These are phyloP conservation scores for Geranomyces michiganensis DNA, from an alignment of 192 early-diverging fungal species.

Conservation along the genomic window DNA sequence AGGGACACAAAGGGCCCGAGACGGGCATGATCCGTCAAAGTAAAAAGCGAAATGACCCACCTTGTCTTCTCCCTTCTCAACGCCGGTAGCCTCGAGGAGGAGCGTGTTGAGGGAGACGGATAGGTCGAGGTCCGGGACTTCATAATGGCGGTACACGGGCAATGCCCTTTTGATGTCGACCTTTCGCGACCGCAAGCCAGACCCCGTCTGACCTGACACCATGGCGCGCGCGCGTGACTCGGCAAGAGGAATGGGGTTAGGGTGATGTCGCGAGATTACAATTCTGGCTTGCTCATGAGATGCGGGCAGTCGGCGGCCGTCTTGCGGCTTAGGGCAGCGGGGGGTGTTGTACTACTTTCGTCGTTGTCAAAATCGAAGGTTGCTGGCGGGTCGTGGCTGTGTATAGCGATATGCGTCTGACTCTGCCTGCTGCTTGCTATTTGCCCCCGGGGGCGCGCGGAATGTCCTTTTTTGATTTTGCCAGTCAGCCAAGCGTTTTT, in stretches of 20 bases:
- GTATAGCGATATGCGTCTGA: no score
- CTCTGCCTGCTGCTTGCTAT: no score
- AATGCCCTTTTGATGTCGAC: slow-evolving; percentile 85
- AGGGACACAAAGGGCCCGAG: not conserved
- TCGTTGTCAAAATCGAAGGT: slow-evolving; percentile 15
- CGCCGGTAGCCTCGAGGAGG: slow-evolving; percentile 82
- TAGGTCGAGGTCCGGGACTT: slow-evolving; percentile 84
- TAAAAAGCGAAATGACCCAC: slow-evolving; percentile 44
- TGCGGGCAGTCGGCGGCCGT: not conserved
- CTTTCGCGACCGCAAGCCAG: slow-evolving; percentile 64
- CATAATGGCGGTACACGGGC: slow-evolving; percentile 75
- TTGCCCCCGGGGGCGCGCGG: no score
- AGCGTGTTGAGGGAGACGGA: slow-evolving; percentile 66
- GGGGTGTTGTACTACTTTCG: slow-evolving; percentile 22
- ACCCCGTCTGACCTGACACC: slow-evolving; percentile 25
- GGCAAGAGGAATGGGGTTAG: not conserved
- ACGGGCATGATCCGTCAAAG: not conserved
- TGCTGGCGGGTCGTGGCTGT: no score
- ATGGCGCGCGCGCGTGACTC: slow-evolving; percentile 10
- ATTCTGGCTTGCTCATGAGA: slow-evolving; percentile 33
- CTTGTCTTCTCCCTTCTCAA: slow-evolving; percentile 98
- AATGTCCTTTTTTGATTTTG: no score
- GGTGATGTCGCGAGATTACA: slow-evolving; percentile 36
- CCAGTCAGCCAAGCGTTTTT: no score
- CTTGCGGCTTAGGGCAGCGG: not conserved